Percentiles rank a stretch among this genome's conserved stretches.
These are phyloP conservation scores for Diutina pseudorugosa DNA, from an alignment of 1,139 yeast species.

Conservation along the genomic window DNA sequence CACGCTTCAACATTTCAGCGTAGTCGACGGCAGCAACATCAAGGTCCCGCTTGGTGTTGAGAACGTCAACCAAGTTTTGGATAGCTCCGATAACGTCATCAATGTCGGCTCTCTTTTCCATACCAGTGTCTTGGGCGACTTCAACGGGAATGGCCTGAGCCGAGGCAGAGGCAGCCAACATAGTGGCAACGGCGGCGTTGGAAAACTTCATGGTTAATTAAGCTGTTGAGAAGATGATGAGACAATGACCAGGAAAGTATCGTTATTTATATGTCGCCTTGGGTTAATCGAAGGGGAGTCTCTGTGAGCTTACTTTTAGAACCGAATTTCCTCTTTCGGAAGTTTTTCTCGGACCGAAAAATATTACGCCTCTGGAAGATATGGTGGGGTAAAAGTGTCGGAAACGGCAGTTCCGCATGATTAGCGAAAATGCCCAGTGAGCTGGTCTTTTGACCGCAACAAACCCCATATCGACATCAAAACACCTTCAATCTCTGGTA, in stretches of 20 bases:
- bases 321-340: background rate
- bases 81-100: constrained; percentile 1
- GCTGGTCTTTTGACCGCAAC: too few species aligned
- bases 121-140: background rate
- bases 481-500: background rate
- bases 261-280: background rate
- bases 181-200: constrained; percentile 1
- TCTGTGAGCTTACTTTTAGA: background rate
- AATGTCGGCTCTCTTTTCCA: background rate
- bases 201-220: constrained; percentile 1
- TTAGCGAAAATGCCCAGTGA: background rate
- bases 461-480: too few species aligned
- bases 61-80: constrained; percentile 1
- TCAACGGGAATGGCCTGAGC: constrained; percentile 3
- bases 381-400: background rate
- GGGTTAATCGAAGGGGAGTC: background rate
- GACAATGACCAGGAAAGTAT: background rate
- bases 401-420: background rate
- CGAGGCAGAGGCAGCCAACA: constrained; percentile 3
- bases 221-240: background rate
- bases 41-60: background rate
- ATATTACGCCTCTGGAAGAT: background rate
- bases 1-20: constrained; percentile 6
- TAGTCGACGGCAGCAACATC: constrained; percentile 1
- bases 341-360: background rate